phyloP scores from a whole-genome alignment of 2,329 filamentous ascomycete genomes.

The Xylariaceae sp. region DNA sequence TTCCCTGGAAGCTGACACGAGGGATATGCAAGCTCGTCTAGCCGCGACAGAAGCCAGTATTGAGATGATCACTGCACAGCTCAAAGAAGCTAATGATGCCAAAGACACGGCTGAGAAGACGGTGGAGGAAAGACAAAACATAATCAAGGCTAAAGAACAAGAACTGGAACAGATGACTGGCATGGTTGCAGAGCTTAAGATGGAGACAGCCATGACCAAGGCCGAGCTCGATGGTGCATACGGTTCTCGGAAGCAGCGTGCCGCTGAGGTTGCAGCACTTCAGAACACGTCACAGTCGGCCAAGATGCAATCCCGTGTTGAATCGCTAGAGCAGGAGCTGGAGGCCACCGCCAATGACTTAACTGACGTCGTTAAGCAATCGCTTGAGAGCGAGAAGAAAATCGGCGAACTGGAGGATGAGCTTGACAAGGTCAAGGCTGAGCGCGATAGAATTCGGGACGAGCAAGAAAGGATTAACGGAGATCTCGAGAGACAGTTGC shows the following conservation, averaged over 20 bases:
- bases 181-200: conserved; percentile 66
- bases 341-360: conserved; percentile 51
- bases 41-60: conserved; percentile 48
- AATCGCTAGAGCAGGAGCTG: conserved; percentile 71
- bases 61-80: conserved; percentile 46
- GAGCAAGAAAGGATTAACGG: conserved; percentile 36
- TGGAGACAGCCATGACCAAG: conserved; percentile 65
- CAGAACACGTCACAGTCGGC: conserved; percentile 53
- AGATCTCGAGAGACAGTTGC: conserved; percentile 38
- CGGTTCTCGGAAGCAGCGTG: conserved; percentile 64
- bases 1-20: conserved; percentile 51
- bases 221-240: conserved; percentile 69
- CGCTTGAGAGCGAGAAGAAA: conserved; percentile 44
- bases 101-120: conserved; percentile 41
- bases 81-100: conserved; percentile 44
- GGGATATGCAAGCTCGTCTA: conserved; percentile 48
- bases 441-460: conserved; percentile 35
- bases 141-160: conserved; percentile 50
- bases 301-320: conserved; percentile 50
- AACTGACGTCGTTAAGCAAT: conserved; percentile 43
- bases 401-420: conserved; percentile 43
- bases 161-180: conserved; percentile 50
- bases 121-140: conserved; percentile 45
- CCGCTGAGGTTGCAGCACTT: conserved; percentile 62
- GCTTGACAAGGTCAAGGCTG: conserved; percentile 40